Evolutionary conservation across 257 asterid genomes (phyloP), one percentile per base, ranked within the genome.

Genomic region (Ligustrum vulgare): DNA sequence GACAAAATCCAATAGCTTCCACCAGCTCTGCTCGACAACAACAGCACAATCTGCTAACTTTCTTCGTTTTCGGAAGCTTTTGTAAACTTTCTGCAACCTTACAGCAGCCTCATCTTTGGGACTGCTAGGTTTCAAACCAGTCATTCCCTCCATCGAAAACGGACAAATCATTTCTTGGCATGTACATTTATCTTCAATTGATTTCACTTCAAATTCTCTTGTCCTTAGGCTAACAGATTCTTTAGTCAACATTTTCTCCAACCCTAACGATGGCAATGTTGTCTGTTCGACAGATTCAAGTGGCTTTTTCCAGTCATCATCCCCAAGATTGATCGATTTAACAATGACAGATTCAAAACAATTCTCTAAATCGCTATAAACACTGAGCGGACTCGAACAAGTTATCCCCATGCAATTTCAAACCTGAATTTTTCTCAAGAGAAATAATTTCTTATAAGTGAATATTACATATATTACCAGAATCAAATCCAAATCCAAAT

Each of bases 11-110:
- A 94, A 77, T 22, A 94, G 68, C 78, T 88, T 94, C 99, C 99
- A 94, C 98, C 98, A 94, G 80, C 96, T 90, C 70, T 91, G 97
- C 86, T 94, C 99, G 7, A 92, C 80, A 13, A 94, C 86, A 69
- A 94, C 98, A 0, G 98, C 98, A 78, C 98, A 92, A 80, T 94
- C 99, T 0, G 98, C 98, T 35, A 94, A 80, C 90, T 94, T 90
- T 78, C 99, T 78, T 74, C 99, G 83, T 8, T 98, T 92, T 74
- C 98, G 85, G 51, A 90, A 92, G 76, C 98, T 94, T 45, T 94
- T 94, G 84, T 94, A 92, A 63, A 89, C 96, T 85, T 92, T 94
- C 84, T 94, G 98, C 82, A 94, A 73, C 87, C 88, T 92, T 51
- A 89, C 74, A 9, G 98, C 98, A 67, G 98, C 98, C 69, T 88